Evolutionary conservation across 257 asterid genomes (phyloP), one percentile per base, ranked within the genome.

Genomic region (Scutellaria baicalensis): DNA sequence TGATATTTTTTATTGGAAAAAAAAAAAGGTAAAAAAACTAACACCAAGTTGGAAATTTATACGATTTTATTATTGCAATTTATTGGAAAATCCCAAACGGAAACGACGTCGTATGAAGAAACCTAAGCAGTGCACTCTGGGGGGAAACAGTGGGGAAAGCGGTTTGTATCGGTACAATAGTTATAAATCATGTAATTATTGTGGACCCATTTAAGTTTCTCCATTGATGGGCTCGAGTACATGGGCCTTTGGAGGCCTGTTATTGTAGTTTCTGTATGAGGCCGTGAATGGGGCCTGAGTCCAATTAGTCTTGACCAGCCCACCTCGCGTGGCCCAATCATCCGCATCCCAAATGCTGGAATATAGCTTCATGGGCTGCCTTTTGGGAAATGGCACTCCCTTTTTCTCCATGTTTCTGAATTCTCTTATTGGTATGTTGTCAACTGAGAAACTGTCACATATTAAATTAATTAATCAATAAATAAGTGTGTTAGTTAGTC

Each of bases 281-380:
- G 88, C 88, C 2, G 80, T 75, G 68, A 88, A 88, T 35, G 92
- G 95, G 2, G 92, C 87, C n/a, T 61, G 64, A 36, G 79, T 27
- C 95, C 92, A 85, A 7, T 88, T 92, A 1, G 79, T 83, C 76
- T 88, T 88, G 73, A 88, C 62, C 0, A 76, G 74, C 27, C 95
- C 95, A 7, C 90, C 92, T 73, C 87, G 79, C 0, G 95, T 85
- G 14, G 95, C 95, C 95, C 92, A 85, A 56, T 88, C 71, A 45
- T 85, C 90, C 0, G 92, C 95, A 20, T 88, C 74, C 88, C 88
- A 88, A 1, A 88, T 61, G 73, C 95, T 88, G 0, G 83, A 78
- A 23, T 81, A 81, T 4, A 81, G 75, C 76, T 59, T 84, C 95
- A 88, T 88, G 0, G 84, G 63, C 66, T 85, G 95, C 11, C 7